Base-by-base conservation (phyloP, 352 stramenopile species). In the Pythium aquatile region DNA sequence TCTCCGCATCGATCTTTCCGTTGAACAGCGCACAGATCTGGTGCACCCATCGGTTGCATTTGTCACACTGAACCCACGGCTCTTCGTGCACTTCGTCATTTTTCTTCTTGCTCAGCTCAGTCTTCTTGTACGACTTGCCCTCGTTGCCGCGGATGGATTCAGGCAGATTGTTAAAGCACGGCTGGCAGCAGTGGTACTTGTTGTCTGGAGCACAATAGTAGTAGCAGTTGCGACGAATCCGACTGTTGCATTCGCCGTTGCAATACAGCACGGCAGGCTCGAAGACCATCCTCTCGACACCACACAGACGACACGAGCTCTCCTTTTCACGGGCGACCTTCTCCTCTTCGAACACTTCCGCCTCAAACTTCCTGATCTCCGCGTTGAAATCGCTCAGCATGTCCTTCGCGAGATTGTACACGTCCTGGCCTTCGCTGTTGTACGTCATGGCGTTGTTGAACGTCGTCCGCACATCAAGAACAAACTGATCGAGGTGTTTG, bases 11-110 rank as follows among this genome's bases (percentile, higher is more conserved):
- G 64, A 99, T 97, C 52, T 98, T 93, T 30, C 93, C 96, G 70
- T 99, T 99, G 77, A 99, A 99, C 6, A 99, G 82, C 28, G 95
- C 97, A 77, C 98, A 99, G 62, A 99, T 98, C 72, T 99, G 97
- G 74, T 99, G 98, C 55, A 99, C 97, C 97, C 97, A 99, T 7
- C 96, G 83, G 58, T 99, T 96, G 71, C 98, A 99, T 29, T 85
- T 89, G 65, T 99, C 96, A 71, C 98, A 99, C 66, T 98, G 89
- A 5, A 99, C 97, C 98, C 98, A 99, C 24, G 90, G 80, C 69
- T 99, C 96, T 75, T 98, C 93, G 20, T 97, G 91, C 5, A 95
- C 83, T 69, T 94, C 88, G 63, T 94, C 83, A 49, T 95, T 95
- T 71, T 93, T 92, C 72, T 93, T 93, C 29, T 82, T 81, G 20